Percentiles rank a stretch among this genome's conserved stretches.
phyloP scores from a whole-genome alignment of 768 basidiomycete genomes.

The Boletus tylopilopsis region DNA sequence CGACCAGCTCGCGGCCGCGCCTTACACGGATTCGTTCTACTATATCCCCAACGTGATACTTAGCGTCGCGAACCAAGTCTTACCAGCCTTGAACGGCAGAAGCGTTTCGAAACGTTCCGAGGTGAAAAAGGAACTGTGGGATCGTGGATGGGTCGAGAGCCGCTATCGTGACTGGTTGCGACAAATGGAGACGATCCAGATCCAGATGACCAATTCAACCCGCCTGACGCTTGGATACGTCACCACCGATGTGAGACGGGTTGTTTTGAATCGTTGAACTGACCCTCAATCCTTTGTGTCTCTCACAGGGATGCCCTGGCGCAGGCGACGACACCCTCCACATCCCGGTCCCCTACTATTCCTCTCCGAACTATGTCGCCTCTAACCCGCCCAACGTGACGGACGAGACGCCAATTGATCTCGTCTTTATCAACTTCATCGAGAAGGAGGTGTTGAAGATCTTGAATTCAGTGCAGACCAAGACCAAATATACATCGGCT shows the following conservation, averaged over 20 bases:
- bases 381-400: conserved; percentile 30
- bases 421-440: no score
- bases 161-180: conserved; percentile 55
- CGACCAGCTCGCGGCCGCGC: conserved; percentile 72
- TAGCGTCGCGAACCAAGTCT: conserved; percentile 47
- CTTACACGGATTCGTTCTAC: conserved; percentile 62
- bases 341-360: conserved; percentile 53
- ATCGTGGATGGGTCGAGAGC: conserved; percentile 46
- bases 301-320: conserved; percentile 48
- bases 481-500: no score
- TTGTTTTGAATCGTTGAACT: neutral
- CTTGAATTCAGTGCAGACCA: no score
- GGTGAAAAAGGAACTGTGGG: conserved; percentile 27
- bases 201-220: conserved; percentile 33
- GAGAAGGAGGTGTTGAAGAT: no score
- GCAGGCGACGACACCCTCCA: conserved; percentile 73
- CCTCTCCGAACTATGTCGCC: conserved; percentile 53
- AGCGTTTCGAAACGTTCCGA: conserved; percentile 20
- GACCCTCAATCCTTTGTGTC: no score
- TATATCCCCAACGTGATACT: conserved; percentile 56
- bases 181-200: conserved; percentile 43
- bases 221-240: conserved; percentile 73
- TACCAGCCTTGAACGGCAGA: conserved; percentile 49
- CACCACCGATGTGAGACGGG: conserved; percentile 55
- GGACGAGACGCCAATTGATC: no score